Evolutionary conservation across 1,139 yeast genomes (phyloP).

Genomic region (Yamadazyma sp.): DNA sequence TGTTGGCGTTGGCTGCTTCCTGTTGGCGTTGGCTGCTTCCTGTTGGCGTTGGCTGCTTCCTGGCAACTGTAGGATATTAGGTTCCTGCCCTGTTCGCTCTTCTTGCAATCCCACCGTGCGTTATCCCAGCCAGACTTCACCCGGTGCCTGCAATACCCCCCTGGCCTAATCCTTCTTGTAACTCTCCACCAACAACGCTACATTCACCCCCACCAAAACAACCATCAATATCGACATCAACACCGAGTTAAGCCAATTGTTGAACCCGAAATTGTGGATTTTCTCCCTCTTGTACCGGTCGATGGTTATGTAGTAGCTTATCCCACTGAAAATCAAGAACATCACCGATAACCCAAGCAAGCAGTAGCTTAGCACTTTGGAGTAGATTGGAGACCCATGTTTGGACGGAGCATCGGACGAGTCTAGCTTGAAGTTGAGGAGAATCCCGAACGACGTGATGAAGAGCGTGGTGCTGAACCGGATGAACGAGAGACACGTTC

Average conservation of each 20-base stretch:
- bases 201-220: constrained; percentile 42
- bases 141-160: too few relatives aligned
- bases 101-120: too few relatives aligned
- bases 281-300: constrained; percentile 43
- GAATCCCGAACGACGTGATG: constrained; percentile 52
- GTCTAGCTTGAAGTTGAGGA: constrained; percentile 50
- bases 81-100: too few relatives aligned
- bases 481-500: constrained; percentile 55
- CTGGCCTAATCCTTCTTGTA: constrained; percentile 2
- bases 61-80: too few relatives aligned
- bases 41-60: too few relatives aligned
- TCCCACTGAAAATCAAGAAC: constrained; percentile 40
- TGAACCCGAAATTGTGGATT: constrained; percentile 41
- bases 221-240: constrained; percentile 42
- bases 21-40: too few relatives aligned
- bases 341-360: constrained; percentile 41
- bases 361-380: constrained; percentile 37
- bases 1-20: too few relatives aligned
- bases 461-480: constrained; percentile 51
- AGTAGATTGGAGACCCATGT: constrained; percentile 20
- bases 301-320: constrained; percentile 50
- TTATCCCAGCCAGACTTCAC: too few relatives aligned
- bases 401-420: constrained; percentile 20
- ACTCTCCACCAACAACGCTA: constrained; percentile 42
- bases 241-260: constrained; percentile 37